Conservation (phyloP, 768 basidiomycete genomes). For the Galerina marginata region DNA sequence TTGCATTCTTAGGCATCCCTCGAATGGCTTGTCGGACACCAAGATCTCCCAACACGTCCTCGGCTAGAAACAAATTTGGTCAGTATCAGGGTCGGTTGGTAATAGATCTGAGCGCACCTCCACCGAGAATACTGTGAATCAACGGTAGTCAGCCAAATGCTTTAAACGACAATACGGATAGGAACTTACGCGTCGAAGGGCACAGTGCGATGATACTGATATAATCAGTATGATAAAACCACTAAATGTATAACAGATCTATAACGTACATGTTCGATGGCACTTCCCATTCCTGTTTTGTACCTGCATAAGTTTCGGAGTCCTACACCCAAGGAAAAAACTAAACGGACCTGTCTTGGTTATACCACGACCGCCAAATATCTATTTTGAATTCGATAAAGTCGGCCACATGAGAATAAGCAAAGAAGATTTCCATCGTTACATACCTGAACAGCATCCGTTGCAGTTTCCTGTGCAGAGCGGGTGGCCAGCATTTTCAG, state of each 20-base stretch:
- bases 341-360: constrained; percentile 74
- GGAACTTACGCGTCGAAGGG: constrained; percentile 62
- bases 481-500: constrained; percentile 73
- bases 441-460: constrained; percentile 69
- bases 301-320: constrained; percentile 9
- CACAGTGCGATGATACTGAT: constrained; percentile 66
- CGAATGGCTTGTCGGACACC: constrained; percentile 84
- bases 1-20: constrained; percentile 72
- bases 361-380: constrained; percentile 89
- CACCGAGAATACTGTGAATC: constrained; percentile 60
- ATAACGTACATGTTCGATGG: constrained; percentile 65
- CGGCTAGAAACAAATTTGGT: constrained; percentile 46
- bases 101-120: constrained; percentile 43
- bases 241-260: neutral
- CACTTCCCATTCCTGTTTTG: constrained; percentile 58
- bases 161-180: neutral
- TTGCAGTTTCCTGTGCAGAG: constrained; percentile 66
- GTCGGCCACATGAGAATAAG: constrained; percentile 2
- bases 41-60: constrained; percentile 81
- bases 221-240: constrained; percentile 10
- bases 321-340: neutral
- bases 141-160: neutral
- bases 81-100: neutral
- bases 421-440: neutral
- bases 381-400: constrained; percentile 31